These are phyloP conservation scores for Neurospora pannonica DNA, from an alignment of 495 filamentous ascomycete species.

Conservation along the genomic window DNA sequence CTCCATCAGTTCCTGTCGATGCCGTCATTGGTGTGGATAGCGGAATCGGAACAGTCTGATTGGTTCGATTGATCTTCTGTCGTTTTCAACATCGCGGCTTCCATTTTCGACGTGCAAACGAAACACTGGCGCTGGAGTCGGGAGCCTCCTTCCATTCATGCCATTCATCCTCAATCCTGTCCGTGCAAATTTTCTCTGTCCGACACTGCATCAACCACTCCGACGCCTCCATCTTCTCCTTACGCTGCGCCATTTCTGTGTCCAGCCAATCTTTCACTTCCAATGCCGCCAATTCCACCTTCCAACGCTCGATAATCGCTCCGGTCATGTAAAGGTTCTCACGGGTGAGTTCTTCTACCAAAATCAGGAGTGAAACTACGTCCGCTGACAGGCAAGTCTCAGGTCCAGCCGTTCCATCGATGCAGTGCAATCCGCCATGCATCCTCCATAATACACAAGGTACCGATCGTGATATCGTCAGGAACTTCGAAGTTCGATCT, in stretches of 20 bases:
- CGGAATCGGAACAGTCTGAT: neutral
- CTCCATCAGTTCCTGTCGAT: neutral
- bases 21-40: neutral
- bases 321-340: neutral
- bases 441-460: too few relatives aligned
- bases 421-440: neutral
- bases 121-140: neutral
- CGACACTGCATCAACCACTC: too few relatives aligned
- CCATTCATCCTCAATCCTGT: neutral
- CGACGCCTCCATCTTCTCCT: too few relatives aligned
- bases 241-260: neutral
- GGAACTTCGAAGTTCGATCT: too few relatives aligned
- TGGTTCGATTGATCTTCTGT: neutral
- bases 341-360: neutral
- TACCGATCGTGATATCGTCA: too few relatives aligned
- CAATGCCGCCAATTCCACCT: neutral
- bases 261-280: neutral
- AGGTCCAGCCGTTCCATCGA: neutral
- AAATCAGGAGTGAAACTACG: neutral
- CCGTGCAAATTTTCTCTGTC: too few relatives aligned
- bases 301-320: too few relatives aligned
- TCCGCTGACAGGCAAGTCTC: neutral
- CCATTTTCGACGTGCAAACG: neutral
- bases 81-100: neutral
- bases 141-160: neutral